Evolutionary conservation across 1,139 yeast species (phyloP).

Genomic region (Groenewaldozyma auringiensis): DNA sequence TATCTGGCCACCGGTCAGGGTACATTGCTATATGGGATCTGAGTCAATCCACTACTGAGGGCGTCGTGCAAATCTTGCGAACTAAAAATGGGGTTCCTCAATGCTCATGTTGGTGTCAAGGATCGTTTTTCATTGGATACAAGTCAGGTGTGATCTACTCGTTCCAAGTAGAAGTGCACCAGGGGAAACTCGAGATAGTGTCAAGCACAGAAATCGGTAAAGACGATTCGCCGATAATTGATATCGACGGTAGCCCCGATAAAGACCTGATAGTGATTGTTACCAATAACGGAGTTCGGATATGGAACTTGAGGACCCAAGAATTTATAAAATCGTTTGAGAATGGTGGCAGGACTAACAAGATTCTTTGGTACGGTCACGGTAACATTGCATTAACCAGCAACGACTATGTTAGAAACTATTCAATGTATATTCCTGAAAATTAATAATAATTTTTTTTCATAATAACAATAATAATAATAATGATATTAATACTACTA

Average conservation of each 20-base stretch:
- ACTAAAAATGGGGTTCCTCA: not conserved
- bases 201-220: not conserved
- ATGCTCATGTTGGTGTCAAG: conserved; percentile 1
- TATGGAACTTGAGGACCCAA: not conserved
- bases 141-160: not conserved
- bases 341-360: not conserved
- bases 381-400: not conserved
- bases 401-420: not conserved
- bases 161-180: not conserved
- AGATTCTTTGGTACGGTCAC: conserved; percentile 1
- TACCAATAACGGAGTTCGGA: not conserved
- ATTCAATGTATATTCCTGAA: conserved; percentile 1
- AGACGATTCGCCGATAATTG: not conserved
- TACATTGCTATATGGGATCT: not conserved
- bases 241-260: not conserved
- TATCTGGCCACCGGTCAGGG: conserved; percentile 2
- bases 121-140: not conserved
- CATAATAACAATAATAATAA: not conserved
- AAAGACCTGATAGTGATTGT: not conserved
- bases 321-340: not conserved
- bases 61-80: not conserved
- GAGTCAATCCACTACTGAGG: not conserved
- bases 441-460: not conserved
- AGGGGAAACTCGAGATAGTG: not conserved
- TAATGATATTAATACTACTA: not conserved